Percentiles rank a stretch among this genome's conserved stretches.
Conservation (phyloP, 371 early-diverging fungal species). For the Mortierella sp. region DNA sequence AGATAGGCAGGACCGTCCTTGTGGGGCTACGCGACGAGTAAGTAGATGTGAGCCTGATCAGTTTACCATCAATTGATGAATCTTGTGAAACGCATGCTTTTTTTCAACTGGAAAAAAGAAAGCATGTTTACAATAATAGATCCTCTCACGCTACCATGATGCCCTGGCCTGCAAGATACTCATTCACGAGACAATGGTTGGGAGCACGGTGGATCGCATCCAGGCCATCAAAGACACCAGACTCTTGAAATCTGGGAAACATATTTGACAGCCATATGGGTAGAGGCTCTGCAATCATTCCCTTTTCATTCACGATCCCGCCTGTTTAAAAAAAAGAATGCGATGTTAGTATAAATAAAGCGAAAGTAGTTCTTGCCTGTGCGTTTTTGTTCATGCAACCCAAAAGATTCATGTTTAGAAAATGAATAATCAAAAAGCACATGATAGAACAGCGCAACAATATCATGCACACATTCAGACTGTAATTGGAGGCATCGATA, state of each 20-base stretch:
- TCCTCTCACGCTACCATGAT: conserved; percentile 60
- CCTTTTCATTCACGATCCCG: conserved; percentile 49
- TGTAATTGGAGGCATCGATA: neutral
- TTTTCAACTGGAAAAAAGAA: neutral
- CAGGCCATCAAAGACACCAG: conserved; percentile 48
- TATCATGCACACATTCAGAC: neutral
- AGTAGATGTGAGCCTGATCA: neutral
- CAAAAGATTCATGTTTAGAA: neutral
- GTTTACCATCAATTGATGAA: neutral
- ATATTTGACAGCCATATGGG: conserved; percentile 61
- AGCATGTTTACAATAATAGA: neutral
- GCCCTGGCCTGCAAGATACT: conserved; percentile 70
- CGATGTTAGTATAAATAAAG: too few species aligned
- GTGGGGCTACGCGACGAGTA: conserved; percentile 59
- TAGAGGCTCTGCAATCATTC: conserved; percentile 59
- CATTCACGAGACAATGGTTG: conserved; percentile 72
- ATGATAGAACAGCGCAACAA: neutral
- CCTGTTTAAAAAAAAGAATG: conserved; percentile 19
- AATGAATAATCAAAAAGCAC: neutral
- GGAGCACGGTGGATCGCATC: conserved; percentile 39
- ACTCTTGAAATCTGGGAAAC: conserved; percentile 36
- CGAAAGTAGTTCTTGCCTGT: neutral
- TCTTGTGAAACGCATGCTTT: neutral
- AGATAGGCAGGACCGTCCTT: conserved; percentile 71
- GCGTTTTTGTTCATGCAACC: neutral